Percentiles rank a stretch among this genome's conserved stretches.
Evolutionary conservation across 2,329 filamentous ascomycete species (phyloP).

Genomic region (Hypoxylon sp.): DNA sequence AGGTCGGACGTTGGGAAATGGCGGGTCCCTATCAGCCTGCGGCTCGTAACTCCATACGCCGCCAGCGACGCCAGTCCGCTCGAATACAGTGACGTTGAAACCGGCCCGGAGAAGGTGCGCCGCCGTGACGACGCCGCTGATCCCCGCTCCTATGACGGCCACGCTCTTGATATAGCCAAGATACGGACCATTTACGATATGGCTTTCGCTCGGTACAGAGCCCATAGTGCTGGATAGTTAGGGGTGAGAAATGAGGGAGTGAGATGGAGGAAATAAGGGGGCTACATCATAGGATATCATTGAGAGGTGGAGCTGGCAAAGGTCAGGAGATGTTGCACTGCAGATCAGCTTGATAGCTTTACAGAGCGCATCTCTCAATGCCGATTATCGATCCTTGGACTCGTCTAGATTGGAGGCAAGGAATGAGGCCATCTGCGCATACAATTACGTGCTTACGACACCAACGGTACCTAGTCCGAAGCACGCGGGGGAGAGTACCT

Average conservation of each 20-base stretch:
- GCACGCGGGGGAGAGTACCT: constrained; percentile 12
- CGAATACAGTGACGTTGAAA: constrained; percentile 66
- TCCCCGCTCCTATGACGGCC: constrained; percentile 70
- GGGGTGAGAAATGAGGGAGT: neutral
- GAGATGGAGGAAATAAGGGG: neutral
- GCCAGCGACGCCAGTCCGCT: constrained; percentile 66
- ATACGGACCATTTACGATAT: neutral
- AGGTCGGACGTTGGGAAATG: constrained; percentile 41
- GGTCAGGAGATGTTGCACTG: neutral
- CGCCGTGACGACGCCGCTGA: constrained; percentile 67
- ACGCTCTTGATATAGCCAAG: constrained; percentile 49
- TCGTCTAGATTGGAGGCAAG: neutral
- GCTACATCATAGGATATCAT: constrained; percentile 20
- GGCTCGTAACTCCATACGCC: constrained; percentile 73
- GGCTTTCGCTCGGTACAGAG: constrained; percentile 17
- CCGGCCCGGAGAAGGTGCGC: constrained; percentile 70
- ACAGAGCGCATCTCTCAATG: constrained; percentile 8
- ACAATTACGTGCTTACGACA: constrained; percentile 28
- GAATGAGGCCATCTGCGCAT: constrained; percentile 24
- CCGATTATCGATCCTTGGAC: constrained; percentile 26
- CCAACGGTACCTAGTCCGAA: neutral
- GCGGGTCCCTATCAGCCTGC: constrained; percentile 52
- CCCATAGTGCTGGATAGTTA: constrained; percentile 30
- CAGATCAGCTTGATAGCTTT: neutral
- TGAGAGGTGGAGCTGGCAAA: constrained; percentile 4